Base-by-base conservation (phyloP, 2,329 filamentous ascomycete genomes). In the Helicocarpus griseus region DNA sequence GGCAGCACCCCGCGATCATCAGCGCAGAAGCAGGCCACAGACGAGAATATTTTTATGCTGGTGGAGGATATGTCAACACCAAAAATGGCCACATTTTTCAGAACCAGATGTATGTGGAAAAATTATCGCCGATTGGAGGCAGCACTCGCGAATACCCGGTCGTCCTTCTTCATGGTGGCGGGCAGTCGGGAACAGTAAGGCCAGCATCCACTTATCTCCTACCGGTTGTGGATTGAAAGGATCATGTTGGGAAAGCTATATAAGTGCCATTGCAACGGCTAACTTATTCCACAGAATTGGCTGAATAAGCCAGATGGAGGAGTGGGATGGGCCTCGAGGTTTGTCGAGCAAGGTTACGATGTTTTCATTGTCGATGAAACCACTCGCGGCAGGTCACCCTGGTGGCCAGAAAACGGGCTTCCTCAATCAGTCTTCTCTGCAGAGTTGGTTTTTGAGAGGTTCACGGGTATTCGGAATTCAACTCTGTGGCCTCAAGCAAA, bases 291-390 rank as follows among this genome's bases (percentile, higher is more conserved):
- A 17, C 44, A 69, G 64, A 71, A 71, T 47, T 74, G 67, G 65
- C 60, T 74, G 28, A 75, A 74, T 53, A 77, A 72, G 31, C 75
- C 75, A 2, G 73, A 77, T 55, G 69, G 68, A 31, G 63, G 69
- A 5, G 54, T 62, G 51, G 75, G 74, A 39, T 77, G 73, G 74
- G 72, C 73, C 1, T 70, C 72, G 0, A 72, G 68, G 53, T 76
- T 75, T 53, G 60, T 77, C 14, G 58, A 64, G 6, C 59, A 69
- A 28, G 75, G 75, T 14, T 76, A 75, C 54, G 64, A 63, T 24
- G 64, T 75, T 44, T 77, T 75, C 56, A 61, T 77, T 21, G 19
- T 51, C 35, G 40, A 46, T 26, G 17, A 11, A n/a, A 28, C 6
- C 13, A 19, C 11, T 22, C 28, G 49, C 28, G 29, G 28, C 5